These are phyloP conservation scores for Infundibulicybe gibba DNA, from an alignment of 768 basidiomycete genomes.

Conservation along the genomic window DNA sequence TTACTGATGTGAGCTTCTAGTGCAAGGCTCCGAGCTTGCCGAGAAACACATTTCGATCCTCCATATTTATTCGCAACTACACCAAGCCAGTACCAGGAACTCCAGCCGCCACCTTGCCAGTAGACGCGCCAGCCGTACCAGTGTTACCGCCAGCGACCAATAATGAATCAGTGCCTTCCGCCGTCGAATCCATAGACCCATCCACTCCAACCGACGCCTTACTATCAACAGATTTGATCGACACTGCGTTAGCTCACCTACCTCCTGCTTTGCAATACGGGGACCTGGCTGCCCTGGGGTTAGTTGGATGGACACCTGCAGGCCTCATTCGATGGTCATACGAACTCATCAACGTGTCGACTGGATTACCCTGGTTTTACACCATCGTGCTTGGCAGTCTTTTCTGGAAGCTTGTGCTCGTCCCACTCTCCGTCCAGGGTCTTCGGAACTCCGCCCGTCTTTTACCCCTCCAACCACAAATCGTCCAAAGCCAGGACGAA, in stretches of 20 bases:
- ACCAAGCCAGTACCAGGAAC: too few species aligned
- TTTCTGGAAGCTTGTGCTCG: conserved; percentile 53
- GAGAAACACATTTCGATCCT: too few species aligned
- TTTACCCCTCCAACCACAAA: conserved; percentile 52
- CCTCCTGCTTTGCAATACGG: conserved; percentile 62
- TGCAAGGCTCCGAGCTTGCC: too few species aligned
- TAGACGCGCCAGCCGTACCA: too few species aligned
- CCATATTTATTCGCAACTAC: too few species aligned
- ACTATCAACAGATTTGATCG: conserved; percentile 9
- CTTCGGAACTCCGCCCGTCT: conserved; percentile 58
- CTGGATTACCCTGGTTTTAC: conserved; percentile 80
- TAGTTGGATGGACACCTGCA: conserved; percentile 60
- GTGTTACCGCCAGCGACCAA: too few species aligned
- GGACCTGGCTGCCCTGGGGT: conserved; percentile 66
- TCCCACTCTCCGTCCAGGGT: conserved; percentile 58
- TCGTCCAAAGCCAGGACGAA: conserved; percentile 43
- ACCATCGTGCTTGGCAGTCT: conserved; percentile 68
- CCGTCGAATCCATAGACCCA: too few species aligned
- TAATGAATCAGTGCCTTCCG: too few species aligned
- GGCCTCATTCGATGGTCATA: conserved; percentile 60
- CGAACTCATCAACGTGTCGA: conserved; percentile 65
- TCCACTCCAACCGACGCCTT: not conserved
- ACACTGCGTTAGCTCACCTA: conserved; percentile 20
- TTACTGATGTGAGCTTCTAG: too few species aligned
- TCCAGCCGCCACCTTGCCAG: too few species aligned